These are phyloP conservation scores for Ogataea polymorpha DNA, from an alignment of 805 yeast species.

Conservation along the genomic window DNA sequence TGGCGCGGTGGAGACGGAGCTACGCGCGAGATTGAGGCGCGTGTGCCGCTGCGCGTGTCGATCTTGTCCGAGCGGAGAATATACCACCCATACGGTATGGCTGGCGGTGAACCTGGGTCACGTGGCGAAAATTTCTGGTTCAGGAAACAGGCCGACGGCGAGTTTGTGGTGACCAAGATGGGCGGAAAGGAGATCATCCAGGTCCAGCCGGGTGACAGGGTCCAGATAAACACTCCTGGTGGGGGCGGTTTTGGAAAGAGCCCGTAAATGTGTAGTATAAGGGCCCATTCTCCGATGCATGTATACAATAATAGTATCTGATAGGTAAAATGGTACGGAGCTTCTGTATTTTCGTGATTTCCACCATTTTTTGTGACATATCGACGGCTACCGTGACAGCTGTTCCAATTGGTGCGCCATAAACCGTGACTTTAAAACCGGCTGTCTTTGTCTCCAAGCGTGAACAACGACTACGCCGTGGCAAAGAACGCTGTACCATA, in stretches of 20 bases:
- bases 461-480: slow-evolving; percentile 30
- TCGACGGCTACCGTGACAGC: not conserved
- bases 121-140: slow-evolving; percentile 36
- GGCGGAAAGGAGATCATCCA: slow-evolving; percentile 29
- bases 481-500: slow-evolving; percentile 29
- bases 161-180: slow-evolving; percentile 25
- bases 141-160: slow-evolving; percentile 17
- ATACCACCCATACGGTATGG: slow-evolving; percentile 43
- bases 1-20: slow-evolving; percentile 50
- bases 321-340: not conserved
- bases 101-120: slow-evolving; percentile 42
- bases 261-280: not conserved
- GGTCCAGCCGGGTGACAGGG: slow-evolving; percentile 29
- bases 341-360: not conserved
- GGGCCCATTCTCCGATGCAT: too few relatives aligned
- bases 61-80: slow-evolving; percentile 45
- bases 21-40: slow-evolving; percentile 42
- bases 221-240: slow-evolving; percentile 34
- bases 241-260: slow-evolving; percentile 36
- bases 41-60: slow-evolving; percentile 33
- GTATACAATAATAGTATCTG: not conserved
- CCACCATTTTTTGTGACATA: not conserved
- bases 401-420: not conserved
- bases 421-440: not conserved
- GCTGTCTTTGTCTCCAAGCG: not conserved